Evolutionary conservation across 1,139 yeast genomes (phyloP), one percentile per base, ranked within the genome.

Genomic region (Lipomyces yarrowii): DNA sequence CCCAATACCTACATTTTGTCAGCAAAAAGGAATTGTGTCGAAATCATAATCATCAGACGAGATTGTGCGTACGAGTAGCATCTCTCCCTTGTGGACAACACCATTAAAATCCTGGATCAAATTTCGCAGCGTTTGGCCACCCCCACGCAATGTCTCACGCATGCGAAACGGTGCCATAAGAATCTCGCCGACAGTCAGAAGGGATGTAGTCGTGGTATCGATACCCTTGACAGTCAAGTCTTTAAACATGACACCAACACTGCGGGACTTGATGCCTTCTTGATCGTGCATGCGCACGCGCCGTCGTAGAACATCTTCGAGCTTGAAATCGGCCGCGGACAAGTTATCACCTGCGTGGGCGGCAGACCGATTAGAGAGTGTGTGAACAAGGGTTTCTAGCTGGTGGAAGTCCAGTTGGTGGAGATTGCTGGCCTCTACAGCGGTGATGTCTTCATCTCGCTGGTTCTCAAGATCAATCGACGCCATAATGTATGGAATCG

Each of bases 191-290:
- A 83, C 81, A n/a, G 84, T 78, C 51, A 85, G 84, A 58, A 84
- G 85, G 69, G 79, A 81, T 30, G 86, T 83, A 56, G 86, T 84
- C 48, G 85, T 81, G 37, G 83, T 82, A 73, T 84, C 86, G 59
- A 83, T 74, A 74, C 87, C 87, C 65, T 76, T 76, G 62, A 84
- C 82, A n/a, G 85, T 82, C 51, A 84, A 71, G 65, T 77, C 76
- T 63, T 77, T 76, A 74, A 84, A 82, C 11, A 82, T 80, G 59
- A 84, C 80, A 73, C 87, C 87, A 11, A 85, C 80, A 62, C 79
- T 79, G 65, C 82, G 81, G n/a, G 80, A 78, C 67, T 79, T 81
- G 58, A 81, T 78, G 67, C 86, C 85, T 70, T 82, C 82, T 60
- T 79, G 80, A 51, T 74, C 72, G 21, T 56, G 51, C 21, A 57